Percentiles rank a stretch among this genome's conserved stretches.
phyloP scores from a whole-genome alignment of 306 rosid species.

The Herpetospermum pedunculosum region DNA sequence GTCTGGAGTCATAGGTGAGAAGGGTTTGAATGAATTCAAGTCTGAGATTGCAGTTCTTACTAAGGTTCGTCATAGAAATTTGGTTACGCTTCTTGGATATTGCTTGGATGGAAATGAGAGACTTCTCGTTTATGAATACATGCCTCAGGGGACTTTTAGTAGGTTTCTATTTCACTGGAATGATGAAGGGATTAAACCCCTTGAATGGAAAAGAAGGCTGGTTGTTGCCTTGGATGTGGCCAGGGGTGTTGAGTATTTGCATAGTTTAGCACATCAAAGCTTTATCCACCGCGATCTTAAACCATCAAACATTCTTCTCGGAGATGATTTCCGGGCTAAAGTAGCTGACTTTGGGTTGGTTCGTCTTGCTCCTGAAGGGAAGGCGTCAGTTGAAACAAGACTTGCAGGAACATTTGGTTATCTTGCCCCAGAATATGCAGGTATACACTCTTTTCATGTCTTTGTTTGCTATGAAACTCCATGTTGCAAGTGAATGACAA shows the following conservation, averaged over 20 bases:
- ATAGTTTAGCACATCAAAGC: conserved; percentile 59
- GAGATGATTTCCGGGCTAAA: conserved; percentile 79
- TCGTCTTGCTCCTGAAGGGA: conserved; percentile 91
- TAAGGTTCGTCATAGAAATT: conserved; percentile 65
- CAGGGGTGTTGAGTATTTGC: conserved; percentile 84
- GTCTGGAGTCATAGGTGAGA: conserved; percentile 43
- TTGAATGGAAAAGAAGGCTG: conserved; percentile 75
- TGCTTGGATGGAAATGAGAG: conserved; percentile 78
- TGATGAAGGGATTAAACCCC: conserved; percentile 42
- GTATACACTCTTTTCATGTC: conserved; percentile 17
- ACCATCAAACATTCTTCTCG: conserved; percentile 89
- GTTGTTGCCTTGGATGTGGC: conserved; percentile 85
- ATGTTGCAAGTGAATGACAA: neutral
- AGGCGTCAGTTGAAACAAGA: conserved; percentile 61
- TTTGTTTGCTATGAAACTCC: neutral
- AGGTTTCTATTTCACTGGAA: conserved; percentile 45
- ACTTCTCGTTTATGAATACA: conserved; percentile 82
- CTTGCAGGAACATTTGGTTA: conserved; percentile 95
- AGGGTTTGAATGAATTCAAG: conserved; percentile 57
- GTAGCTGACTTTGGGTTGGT: conserved; percentile 92
- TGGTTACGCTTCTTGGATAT: conserved; percentile 88
- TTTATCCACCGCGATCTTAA: conserved; percentile 92
- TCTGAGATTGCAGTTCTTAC: conserved; percentile 82
- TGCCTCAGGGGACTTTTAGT: conserved; percentile 83
- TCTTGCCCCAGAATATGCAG: conserved; percentile 92